Base-by-base conservation (phyloP, 805 yeast species). In the Pichia scutulata region DNA sequence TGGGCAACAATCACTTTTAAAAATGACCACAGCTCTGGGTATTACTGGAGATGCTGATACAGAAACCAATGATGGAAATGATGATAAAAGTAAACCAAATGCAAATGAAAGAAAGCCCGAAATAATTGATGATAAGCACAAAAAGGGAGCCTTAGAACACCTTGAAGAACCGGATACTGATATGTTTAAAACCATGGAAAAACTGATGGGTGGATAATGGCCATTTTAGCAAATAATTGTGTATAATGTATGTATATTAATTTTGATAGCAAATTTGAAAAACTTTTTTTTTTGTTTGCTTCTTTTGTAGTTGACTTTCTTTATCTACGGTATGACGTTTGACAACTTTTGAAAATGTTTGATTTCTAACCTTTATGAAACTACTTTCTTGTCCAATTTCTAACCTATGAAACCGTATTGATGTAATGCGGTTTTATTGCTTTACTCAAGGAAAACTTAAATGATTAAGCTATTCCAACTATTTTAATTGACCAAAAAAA, bases 11-110 rank as follows among this genome's bases (percentile, higher is more conserved):
- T 33, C 46, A 26, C 16, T 49, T 14, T 30, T 49, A 41, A 44
- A 43, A 16, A 49, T 49, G 52, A 40, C 52, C 5, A 44, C 44
- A 2, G 48, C 47, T 5, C 23, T 49, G 2, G 52, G 52, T 1
- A 44, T 49, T n/a, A 44, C 48, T 4, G 33, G 41, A 1, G 40
- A 23, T 26, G 36, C 21, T 10, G 39, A 30, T 33, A n/a, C 6
- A 30, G 36, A 13, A 26, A 26, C 8, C 12, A 8, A 26, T 26
- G 12, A 13, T 26, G 28, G 12, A 26, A 26, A 28, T 28, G n/a
- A 2, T 28, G 4, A 13, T 28, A 13, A 28, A 13, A 28, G n/a
- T 7, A 3, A 16, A 16, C 37, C 16, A 19, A 16, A 33, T 33
- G 18, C 19, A 6, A n/a, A 33, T 33, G 19, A 33, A 5, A 33